Conservation (phyloP, 2,329 filamentous ascomycete species). For the Exserohilum turcica region DNA sequence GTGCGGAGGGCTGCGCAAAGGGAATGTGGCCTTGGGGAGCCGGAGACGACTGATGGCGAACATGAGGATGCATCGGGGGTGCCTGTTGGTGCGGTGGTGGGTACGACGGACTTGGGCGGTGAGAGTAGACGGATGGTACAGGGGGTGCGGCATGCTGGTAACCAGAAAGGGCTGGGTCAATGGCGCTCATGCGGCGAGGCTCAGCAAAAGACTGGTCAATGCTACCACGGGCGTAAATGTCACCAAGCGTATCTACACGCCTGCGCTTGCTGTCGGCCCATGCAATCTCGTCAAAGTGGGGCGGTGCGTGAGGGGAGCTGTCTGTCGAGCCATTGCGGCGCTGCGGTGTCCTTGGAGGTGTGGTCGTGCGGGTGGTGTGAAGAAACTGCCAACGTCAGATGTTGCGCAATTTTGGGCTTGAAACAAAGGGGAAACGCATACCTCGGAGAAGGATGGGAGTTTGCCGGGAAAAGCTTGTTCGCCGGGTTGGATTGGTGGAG, state of each 20-base stretch:
- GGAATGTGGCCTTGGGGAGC: slow-evolving; percentile 21
- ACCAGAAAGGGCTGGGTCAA: slow-evolving; percentile 30
- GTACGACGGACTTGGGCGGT: slow-evolving; percentile 39
- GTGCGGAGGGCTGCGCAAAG: slow-evolving; percentile 18
- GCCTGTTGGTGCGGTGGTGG: slow-evolving; percentile 18
- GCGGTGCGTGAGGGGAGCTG: slow-evolving; percentile 34
- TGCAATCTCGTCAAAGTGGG: slow-evolving; percentile 38
- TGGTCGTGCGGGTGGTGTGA: slow-evolving; percentile 35
- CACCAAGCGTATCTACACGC: slow-evolving; percentile 34
- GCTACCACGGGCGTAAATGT: slow-evolving; percentile 26
- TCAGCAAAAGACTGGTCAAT: slow-evolving; percentile 24
- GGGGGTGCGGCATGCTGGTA: slow-evolving; percentile 14
- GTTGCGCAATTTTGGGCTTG: too few species aligned
- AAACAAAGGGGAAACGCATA: slow-evolving; percentile 11
- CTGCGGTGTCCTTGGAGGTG: slow-evolving; percentile 42
- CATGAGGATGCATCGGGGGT: slow-evolving; percentile 16
- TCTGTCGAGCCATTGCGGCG: slow-evolving; percentile 33
- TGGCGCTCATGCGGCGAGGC: slow-evolving; percentile 24
- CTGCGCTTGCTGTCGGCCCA: slow-evolving; percentile 36
- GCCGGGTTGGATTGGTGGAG: slow-evolving; percentile 42
- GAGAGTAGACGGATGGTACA: slow-evolving; percentile 22
- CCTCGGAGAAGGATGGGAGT: slow-evolving; percentile 42
- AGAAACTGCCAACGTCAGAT: slow-evolving; percentile 31
- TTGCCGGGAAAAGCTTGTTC: slow-evolving; percentile 33
- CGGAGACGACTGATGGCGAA: slow-evolving; percentile 38